Evolutionary conservation across 352 stramenopile genomes (phyloP), one percentile per base, ranked within the genome.

Genomic region (Phytophthora ramorum): DNA sequence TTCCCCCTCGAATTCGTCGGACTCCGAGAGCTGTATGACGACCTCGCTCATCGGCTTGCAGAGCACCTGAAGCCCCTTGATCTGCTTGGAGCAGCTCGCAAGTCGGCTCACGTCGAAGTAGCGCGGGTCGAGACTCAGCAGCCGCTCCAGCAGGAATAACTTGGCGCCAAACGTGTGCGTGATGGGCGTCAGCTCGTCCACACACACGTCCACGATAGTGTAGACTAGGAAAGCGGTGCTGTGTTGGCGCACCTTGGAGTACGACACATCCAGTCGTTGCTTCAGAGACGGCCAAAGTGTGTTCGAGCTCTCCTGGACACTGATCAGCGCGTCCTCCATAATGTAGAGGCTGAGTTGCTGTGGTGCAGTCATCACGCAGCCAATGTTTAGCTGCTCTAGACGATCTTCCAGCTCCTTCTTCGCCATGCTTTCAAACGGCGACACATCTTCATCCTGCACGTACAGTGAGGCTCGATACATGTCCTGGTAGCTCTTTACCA

Each of bases 201-300:
- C 86, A 44, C 88, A 89, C 1, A 82, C 84, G 58, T 97, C 89
- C 0, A 97, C 66, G 52, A 97, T 89, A 3, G 86, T 81, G 53
- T 95, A 90, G 13, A 87, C 79, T 4, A 95, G 67, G 47, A 96
- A 95, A 0, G 68, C 63, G 2, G 87, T 72, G n/a, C 80, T 69
- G 46, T 93, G 79, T 54, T 96, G 89, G 4, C 87, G 83, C 24
- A 93, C 79, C 56, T 92, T 91, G 16, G 85, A 93, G 76, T 95
- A 95, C 9, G 85, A 93, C 35, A 68, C 88, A 62, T 90, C 81
- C 45, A 93, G 54, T 6, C 82, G 78, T 16, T 78, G 57, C 54
- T 91, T 91, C 17, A 93, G 68, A 16, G 78, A 71, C 4, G 68
- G 24, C 81, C 83, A 93, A 4, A 88, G 58, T 10, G 75, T 61